Evolutionary conservation across 1,284 basidiomycete genomes (phyloP).

Genomic region (Cutaneotrichosporon spelunceum): DNA sequence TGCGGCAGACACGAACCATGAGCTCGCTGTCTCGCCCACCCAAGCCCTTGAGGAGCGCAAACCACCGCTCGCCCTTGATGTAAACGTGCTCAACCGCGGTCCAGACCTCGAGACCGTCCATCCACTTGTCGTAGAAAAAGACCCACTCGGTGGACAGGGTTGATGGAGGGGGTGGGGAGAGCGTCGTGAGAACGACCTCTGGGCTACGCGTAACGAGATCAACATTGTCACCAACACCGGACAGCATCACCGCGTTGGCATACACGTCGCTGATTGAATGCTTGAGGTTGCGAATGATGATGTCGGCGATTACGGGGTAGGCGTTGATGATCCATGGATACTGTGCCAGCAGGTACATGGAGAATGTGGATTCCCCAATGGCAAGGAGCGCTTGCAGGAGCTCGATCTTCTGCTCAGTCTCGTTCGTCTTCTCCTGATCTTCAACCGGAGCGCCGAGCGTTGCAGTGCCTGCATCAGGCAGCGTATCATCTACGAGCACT

Average conservation of each 20-base stretch:
- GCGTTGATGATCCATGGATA: constrained; percentile 83
- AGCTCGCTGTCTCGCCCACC: constrained; percentile 67
- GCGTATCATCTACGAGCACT: constrained; percentile 71
- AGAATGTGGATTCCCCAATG: constrained; percentile 75
- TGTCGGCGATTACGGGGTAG: constrained; percentile 76
- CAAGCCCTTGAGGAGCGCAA: constrained; percentile 72
- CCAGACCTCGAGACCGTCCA: constrained; percentile 65
- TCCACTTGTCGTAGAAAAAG: constrained; percentile 87
- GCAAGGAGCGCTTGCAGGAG: constrained; percentile 77
- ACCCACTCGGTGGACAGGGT: constrained; percentile 68
- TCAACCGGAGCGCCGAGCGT: constrained; percentile 48
- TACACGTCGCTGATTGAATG: constrained; percentile 68
- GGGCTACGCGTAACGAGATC: background rate
- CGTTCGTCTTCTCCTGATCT: constrained; percentile 30
- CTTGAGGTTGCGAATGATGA: constrained; percentile 71
- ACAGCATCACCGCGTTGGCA: constrained; percentile 40
- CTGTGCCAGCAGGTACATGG: constrained; percentile 72
- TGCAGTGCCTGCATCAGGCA: constrained; percentile 24
- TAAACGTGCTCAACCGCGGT: constrained; percentile 63
- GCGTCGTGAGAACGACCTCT: constrained; percentile 55
- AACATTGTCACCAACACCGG: background rate
- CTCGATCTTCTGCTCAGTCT: constrained; percentile 75
- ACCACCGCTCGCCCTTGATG: constrained; percentile 59
- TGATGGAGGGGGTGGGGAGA: constrained; percentile 70
- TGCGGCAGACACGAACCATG: constrained; percentile 61